Conservation (phyloP, 805 yeast genomes). For the Wickerhamomyces chambardii region DNA sequence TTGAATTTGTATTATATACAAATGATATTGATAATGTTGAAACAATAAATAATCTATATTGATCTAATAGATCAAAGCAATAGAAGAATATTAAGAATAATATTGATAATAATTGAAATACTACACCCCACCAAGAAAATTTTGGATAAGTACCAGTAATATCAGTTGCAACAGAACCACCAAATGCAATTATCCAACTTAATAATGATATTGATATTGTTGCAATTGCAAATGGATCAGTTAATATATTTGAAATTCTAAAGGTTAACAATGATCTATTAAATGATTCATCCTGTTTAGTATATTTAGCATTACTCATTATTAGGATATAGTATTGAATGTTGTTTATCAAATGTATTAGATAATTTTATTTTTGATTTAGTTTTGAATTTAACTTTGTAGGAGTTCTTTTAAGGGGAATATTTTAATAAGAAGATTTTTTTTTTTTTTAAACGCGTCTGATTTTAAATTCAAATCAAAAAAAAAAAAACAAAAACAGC, state of each 20-base stretch:
- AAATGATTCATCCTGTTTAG: slow-evolving; percentile 12
- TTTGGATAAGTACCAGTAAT: slow-evolving; percentile 47
- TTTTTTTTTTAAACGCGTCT: too few relatives aligned
- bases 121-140: slow-evolving; percentile 96
- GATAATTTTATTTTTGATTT: too few relatives aligned
- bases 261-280: slow-evolving; percentile 16
- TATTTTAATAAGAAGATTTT: too few relatives aligned
- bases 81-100: slow-evolving; percentile 41
- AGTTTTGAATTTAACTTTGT: too few relatives aligned
- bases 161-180: slow-evolving; percentile 66
- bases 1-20: slow-evolving; percentile 76
- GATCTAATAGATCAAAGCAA: slow-evolving; percentile 54
- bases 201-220: slow-evolving; percentile 66
- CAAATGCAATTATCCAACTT: slow-evolving; percentile 85
- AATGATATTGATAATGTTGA: slow-evolving; percentile 54
- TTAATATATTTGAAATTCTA: slow-evolving; percentile 40
- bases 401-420: too few relatives aligned
- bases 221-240: slow-evolving; percentile 85
- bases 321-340: too few relatives aligned
- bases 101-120: slow-evolving; percentile 61
- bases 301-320: too few relatives aligned
- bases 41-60: slow-evolving; percentile 45
- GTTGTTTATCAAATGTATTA: too few relatives aligned
- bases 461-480: too few relatives aligned
- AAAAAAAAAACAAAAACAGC: too few relatives aligned